Base-by-base conservation (phyloP, 768 basidiomycete species). In the Auricularia sp. region DNA sequence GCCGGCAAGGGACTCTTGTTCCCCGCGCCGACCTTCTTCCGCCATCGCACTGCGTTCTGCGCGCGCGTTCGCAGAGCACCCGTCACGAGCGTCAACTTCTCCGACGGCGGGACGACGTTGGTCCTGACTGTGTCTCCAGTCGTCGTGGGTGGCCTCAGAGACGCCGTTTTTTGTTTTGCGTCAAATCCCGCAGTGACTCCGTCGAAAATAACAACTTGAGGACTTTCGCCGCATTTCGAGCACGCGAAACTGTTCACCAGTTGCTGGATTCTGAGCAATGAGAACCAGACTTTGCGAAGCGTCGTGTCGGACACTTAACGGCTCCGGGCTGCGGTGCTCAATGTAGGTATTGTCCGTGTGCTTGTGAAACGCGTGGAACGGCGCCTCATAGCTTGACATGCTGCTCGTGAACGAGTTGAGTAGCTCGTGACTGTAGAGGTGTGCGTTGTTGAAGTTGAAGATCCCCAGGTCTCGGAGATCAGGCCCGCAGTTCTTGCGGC, bases 251-350 rank as follows among this genome's bases (percentile, higher is more conserved):
- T 37, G 34, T 56, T 66, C 14, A 59, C 65, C 0, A 69, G 62
- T 2, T 65, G 56, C 36, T 69, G 69, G 0, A 70, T 59, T n/a
- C 63, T 24, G 21, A 61, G 63, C 62, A 63, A 68, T 3, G 67
- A 35, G 37, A 70, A 69, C 68, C 68, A 70, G 1, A 65, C 68
- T 3, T 62, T 54, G 14, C 63, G 58, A 18, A 69, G 69, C 0
- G 67, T 69, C 33, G 69, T 65, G 11, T 67, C 64, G 2, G 65
- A 59, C 54, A 64, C 64, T 63, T 63, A 70, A 69, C 1, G 1
- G 34, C 1, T 44, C 6, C 3, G n/a, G 61, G 0, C 37, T 36
- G 6, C 37, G 16, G 24, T 44, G 37, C 6, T 68, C 64, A 33
- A 61, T 56, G 37, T 70, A 70, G 7, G 16, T n/a, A 11, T 68